A percentile compares a stretch with the other conserved stretches of the same genome.
Conservation (phyloP, 2,329 filamentous ascomycete genomes). For the Cercospora sojina region DNA sequence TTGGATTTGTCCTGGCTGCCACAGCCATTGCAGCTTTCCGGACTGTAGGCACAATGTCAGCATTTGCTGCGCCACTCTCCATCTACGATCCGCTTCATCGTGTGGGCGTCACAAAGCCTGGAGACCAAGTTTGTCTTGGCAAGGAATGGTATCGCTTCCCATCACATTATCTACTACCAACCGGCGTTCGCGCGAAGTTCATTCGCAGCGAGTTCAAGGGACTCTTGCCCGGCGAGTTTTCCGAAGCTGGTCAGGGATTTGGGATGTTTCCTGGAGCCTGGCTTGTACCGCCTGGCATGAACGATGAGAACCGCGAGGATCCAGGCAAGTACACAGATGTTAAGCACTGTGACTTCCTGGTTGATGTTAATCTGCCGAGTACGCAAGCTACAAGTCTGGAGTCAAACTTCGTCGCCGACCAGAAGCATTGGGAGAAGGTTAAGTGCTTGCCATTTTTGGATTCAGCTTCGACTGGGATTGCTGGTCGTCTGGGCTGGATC, state of each 20-base stretch:
- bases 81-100: slow-evolving; percentile 67
- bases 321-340: slow-evolving; percentile 79
- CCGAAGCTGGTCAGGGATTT: slow-evolving; percentile 63
- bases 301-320: slow-evolving; percentile 87
- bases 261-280: slow-evolving; percentile 82
- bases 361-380: slow-evolving; percentile 78
- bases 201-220: slow-evolving; percentile 87
- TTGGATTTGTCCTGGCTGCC: slow-evolving; percentile 50
- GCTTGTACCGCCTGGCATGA: slow-evolving; percentile 79
- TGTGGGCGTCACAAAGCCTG: slow-evolving; percentile 55
- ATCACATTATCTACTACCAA: slow-evolving; percentile 84
- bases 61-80: slow-evolving; percentile 76
- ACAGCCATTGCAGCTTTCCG: slow-evolving; percentile 67
- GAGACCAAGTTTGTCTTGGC: slow-evolving; percentile 78
- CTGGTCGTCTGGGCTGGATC: slow-evolving; percentile 79
- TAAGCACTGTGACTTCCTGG: slow-evolving; percentile 73
- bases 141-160: slow-evolving; percentile 99
- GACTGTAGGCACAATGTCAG: slow-evolving; percentile 72
- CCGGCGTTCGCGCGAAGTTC: slow-evolving; percentile 82
- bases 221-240: slow-evolving; percentile 86
- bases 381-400: slow-evolving; percentile 64
- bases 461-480: slow-evolving; percentile 65
- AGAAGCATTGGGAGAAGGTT: slow-evolving; percentile 72
- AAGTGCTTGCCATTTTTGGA: slow-evolving; percentile 80
- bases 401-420: slow-evolving; percentile 74